A percentile compares a stretch with the other conserved stretches of the same genome.
Conservation (phyloP, 2,329 filamentous ascomycete species). For the Fusarium sp. region DNA sequence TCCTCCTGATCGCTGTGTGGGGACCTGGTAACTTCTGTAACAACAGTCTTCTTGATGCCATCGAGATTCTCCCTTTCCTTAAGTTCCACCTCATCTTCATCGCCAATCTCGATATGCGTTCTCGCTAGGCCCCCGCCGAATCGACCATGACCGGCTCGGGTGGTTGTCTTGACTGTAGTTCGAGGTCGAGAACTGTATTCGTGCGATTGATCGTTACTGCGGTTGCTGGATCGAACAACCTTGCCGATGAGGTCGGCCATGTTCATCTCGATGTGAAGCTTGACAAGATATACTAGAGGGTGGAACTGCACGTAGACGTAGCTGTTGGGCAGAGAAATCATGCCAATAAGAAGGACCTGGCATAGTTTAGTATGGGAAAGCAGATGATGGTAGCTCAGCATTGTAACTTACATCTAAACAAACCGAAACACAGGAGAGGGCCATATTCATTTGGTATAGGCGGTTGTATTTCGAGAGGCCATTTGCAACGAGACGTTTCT, state of each 20-base stretch:
- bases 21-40: slow-evolving; percentile 33
- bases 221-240: slow-evolving; percentile 37
- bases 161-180: slow-evolving; percentile 20
- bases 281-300: slow-evolving; percentile 40
- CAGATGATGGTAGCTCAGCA: too few relatives aligned
- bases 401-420: slow-evolving; percentile 38
- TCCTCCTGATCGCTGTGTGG: slow-evolving; percentile 29
- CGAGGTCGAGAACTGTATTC: slow-evolving; percentile 41
- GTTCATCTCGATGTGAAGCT: slow-evolving; percentile 43
- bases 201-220: slow-evolving; percentile 13
- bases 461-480: slow-evolving; percentile 61
- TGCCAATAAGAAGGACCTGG: slow-evolving; percentile 37
- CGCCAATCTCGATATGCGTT: slow-evolving; percentile 44
- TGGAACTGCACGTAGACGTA: slow-evolving; percentile 42
- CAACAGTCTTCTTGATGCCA: slow-evolving; percentile 41
- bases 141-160: slow-evolving; percentile 25
- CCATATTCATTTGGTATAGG: slow-evolving; percentile 53
- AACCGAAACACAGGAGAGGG: slow-evolving; percentile 44
- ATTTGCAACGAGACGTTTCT: slow-evolving; percentile 57
- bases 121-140: slow-evolving; percentile 35
- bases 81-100: slow-evolving; percentile 43
- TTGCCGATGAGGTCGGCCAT: slow-evolving; percentile 43
- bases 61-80: slow-evolving; percentile 40
- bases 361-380: neutral
- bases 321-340: slow-evolving; percentile 42